phyloP scores from a whole-genome alignment of 257 asterid genomes.

The Henckelia pumila region DNA sequence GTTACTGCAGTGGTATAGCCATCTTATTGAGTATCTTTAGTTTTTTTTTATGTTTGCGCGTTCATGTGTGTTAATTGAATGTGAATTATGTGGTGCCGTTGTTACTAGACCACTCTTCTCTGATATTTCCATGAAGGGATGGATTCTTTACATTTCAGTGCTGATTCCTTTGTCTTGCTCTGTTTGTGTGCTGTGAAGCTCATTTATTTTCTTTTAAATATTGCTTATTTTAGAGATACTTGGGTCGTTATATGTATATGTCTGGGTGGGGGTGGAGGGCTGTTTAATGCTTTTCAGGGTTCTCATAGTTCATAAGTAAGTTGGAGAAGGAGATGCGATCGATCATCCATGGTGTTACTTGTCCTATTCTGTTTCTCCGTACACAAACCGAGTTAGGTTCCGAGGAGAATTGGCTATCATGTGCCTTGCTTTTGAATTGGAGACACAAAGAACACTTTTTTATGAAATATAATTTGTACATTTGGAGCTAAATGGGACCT shows the following conservation, averaged over 20 bases:
- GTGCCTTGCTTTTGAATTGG: slow-evolving; percentile 2
- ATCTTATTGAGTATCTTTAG: background rate
- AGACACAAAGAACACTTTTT: background rate
- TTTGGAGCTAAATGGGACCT: background rate
- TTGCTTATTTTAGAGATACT: background rate
- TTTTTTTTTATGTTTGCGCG: background rate
- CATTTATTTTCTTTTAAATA: background rate
- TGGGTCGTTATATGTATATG: too few relatives aligned
- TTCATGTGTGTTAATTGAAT: background rate
- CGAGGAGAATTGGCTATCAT: background rate
- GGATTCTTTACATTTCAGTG: background rate
- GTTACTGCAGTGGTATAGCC: slow-evolving; percentile 66
- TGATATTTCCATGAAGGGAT: background rate
- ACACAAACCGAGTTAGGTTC: background rate
- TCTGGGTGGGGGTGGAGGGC: background rate
- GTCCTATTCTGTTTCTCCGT: background rate
- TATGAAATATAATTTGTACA: background rate
- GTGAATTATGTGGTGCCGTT: background rate
- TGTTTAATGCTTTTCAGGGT: background rate
- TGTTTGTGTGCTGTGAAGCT: background rate
- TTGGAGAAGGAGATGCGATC: background rate
- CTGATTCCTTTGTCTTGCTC: background rate
- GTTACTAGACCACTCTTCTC: background rate
- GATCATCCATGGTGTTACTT: background rate
- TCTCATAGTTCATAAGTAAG: background rate